Evolutionary conservation across 177 flowering plant species (phyloP).

Genomic region (Vitis hybrid): DNA sequence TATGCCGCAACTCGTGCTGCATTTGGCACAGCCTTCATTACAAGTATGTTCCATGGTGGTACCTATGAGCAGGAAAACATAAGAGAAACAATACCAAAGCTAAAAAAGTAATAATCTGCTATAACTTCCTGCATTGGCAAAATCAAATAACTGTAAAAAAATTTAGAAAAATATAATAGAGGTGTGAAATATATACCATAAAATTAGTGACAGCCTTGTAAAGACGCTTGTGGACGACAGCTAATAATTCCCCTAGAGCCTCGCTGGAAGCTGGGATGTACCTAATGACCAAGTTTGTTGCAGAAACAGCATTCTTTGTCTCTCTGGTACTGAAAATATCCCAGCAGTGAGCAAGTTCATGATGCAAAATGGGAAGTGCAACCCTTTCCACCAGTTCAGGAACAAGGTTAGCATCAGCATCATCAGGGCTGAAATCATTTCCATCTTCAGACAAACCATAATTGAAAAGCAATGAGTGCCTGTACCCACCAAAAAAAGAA

Average conservation of each 20-base stretch:
- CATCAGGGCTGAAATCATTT: conserved; percentile 48
- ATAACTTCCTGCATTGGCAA: background rate
- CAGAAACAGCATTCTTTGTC: conserved; percentile 79
- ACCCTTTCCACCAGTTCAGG: conserved; percentile 85
- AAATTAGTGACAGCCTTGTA: conserved; percentile 67
- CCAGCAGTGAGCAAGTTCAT: conserved; percentile 87
- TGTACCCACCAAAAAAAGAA: conserved; percentile 22
- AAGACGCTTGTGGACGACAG: conserved; percentile 61
- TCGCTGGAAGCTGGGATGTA: conserved; percentile 70
- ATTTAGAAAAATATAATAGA: background rate
- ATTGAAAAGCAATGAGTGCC: conserved; percentile 79
- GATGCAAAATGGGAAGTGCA: conserved; percentile 87
- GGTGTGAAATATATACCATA: conserved; percentile 34
- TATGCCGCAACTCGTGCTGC: conserved; percentile 86
- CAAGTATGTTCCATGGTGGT: conserved; percentile 79
- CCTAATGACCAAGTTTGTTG: conserved; percentile 59
- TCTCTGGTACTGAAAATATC: conserved; percentile 79
- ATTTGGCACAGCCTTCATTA: conserved; percentile 74
- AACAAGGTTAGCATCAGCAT: conserved; percentile 82
- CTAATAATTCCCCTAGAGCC: conserved; percentile 65
- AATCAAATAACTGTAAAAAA: background rate
- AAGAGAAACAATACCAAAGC: background rate
- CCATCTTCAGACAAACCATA: conserved; percentile 73
- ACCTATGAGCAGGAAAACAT: conserved; percentile 41
- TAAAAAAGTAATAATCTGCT: no score